Percentiles rank a stretch among this genome's conserved stretches.
Evolutionary conservation across 176 grass and related monocot genomes (phyloP).

Genomic region (Avena eriantha): DNA sequence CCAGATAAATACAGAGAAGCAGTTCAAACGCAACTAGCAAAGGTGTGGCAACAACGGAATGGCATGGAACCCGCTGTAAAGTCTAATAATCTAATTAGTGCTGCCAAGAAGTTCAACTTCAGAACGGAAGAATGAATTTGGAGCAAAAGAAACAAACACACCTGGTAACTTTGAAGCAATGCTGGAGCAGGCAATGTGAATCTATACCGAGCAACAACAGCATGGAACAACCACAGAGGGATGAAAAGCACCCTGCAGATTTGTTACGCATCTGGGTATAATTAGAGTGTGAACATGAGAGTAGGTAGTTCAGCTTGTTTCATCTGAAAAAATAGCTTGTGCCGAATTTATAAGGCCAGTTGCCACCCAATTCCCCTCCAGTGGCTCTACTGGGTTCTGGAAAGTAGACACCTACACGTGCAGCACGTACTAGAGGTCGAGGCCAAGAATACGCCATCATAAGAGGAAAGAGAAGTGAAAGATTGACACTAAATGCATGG

Average conservation of each 20-base stretch:
- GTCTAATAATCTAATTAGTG: conserved; percentile 23
- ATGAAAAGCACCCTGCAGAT: conserved; percentile 66
- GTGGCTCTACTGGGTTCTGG: neutral
- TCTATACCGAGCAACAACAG: conserved; percentile 56
- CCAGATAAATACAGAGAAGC: conserved; percentile 72
- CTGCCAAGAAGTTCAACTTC: conserved; percentile 32
- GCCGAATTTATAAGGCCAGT: neutral
- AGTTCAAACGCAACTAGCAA: conserved; percentile 84
- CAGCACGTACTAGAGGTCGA: neutral
- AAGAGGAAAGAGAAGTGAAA: neutral
- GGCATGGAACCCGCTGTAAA: conserved; percentile 59
- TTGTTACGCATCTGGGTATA: neutral
- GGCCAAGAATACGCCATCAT: neutral
- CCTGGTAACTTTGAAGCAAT: conserved; percentile 50
- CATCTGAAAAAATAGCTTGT: conserved; percentile 6
- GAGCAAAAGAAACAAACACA: conserved; percentile 34
- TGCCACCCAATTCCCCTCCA: conserved; percentile 1
- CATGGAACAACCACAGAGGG: conserved; percentile 75
- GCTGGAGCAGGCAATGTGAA: conserved; percentile 70
- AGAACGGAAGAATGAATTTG: conserved; percentile 19
- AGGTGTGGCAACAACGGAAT: conserved; percentile 66
- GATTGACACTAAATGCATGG: neutral
- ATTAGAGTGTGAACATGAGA: neutral
- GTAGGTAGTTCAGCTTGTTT: neutral
- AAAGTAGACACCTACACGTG: neutral